Conservation (phyloP, 1,284 basidiomycete genomes). For the Austroboletus niveus region DNA sequence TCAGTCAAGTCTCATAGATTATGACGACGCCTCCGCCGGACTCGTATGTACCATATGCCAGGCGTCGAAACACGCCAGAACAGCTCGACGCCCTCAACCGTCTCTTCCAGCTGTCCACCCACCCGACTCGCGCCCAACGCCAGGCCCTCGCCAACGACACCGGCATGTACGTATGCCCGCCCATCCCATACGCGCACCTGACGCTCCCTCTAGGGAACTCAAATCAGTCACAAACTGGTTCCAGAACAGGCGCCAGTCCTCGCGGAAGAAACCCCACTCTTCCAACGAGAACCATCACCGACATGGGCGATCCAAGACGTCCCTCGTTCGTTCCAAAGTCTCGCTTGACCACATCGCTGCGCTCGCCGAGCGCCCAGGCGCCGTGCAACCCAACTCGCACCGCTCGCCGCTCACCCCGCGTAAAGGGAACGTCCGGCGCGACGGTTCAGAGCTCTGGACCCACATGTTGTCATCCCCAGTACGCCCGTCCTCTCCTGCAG, state of each 20-base stretch:
- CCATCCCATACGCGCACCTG: neutral
- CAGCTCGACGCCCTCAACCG: constrained; percentile 41
- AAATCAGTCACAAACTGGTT: constrained; percentile 38
- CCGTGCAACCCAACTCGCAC: constrained; percentile 9
- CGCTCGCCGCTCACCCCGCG: constrained; percentile 34
- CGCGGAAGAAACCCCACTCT: constrained; percentile 21
- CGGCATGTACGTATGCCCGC: constrained; percentile 37
- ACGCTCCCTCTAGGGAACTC: constrained; percentile 28
- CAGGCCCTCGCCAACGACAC: constrained; percentile 40
- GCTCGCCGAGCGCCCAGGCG: constrained; percentile 36
- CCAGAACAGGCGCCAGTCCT: constrained; percentile 33
- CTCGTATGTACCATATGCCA: constrained; percentile 28
- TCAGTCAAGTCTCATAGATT: neutral
- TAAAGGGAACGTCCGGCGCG: constrained; percentile 13
- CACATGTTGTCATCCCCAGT: constrained; percentile 44
- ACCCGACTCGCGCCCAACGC: constrained; percentile 46
- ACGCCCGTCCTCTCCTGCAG: constrained; percentile 36
- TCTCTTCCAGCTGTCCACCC: constrained; percentile 39
- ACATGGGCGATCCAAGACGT: constrained; percentile 10
- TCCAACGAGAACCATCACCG: constrained; percentile 23
- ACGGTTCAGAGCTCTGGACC: constrained; percentile 35
- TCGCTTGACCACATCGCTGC: constrained; percentile 43
- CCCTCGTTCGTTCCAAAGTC: constrained; percentile 26
- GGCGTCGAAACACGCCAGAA: constrained; percentile 36
- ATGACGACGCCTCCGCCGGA: constrained; percentile 16